Percentiles rank a stretch among this genome's conserved stretches.
Evolutionary conservation across 2,329 filamentous ascomycete species (phyloP).

Genomic region (Exophiala viscosa): DNA sequence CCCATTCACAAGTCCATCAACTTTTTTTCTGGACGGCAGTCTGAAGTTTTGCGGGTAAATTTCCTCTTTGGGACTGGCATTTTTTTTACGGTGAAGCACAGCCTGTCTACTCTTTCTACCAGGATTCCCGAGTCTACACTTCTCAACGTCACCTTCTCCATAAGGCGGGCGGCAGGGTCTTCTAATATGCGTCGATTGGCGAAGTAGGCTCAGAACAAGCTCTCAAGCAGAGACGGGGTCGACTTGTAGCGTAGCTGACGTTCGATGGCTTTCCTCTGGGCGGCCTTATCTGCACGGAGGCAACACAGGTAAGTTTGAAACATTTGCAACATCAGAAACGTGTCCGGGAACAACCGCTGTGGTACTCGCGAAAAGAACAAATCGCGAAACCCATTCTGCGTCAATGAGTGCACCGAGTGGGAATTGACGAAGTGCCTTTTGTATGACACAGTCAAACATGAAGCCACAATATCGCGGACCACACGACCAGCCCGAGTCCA

Average conservation of each 20-base stretch:
- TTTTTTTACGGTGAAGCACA: neutral
- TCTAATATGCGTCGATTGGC: too few relatives aligned
- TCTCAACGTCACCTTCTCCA: too few relatives aligned
- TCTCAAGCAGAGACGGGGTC: neutral
- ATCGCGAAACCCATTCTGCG: too few relatives aligned
- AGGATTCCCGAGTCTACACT: too few relatives aligned
- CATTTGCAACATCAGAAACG: too few relatives aligned
- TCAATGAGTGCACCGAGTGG: neutral
- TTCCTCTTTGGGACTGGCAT: neutral
- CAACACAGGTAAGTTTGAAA: neutral
- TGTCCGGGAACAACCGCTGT: too few relatives aligned
- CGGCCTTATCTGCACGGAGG: neutral
- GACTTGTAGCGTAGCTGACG: neutral
- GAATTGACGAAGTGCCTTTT: neutral
- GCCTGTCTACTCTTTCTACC: too few relatives aligned
- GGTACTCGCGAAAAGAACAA: too few relatives aligned
- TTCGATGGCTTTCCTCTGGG: neutral
- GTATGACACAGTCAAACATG: neutral
- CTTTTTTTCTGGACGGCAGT: neutral
- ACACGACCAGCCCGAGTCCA: neutral
- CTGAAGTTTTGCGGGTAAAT: neutral
- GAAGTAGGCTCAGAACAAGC: too few relatives aligned
- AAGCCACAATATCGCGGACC: conserved; percentile 1
- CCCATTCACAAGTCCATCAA: neutral
- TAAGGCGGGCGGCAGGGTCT: too few relatives aligned